phyloP scores from a whole-genome alignment of 768 basidiomycete species.

The Chalciporus pseudorubinellus region DNA sequence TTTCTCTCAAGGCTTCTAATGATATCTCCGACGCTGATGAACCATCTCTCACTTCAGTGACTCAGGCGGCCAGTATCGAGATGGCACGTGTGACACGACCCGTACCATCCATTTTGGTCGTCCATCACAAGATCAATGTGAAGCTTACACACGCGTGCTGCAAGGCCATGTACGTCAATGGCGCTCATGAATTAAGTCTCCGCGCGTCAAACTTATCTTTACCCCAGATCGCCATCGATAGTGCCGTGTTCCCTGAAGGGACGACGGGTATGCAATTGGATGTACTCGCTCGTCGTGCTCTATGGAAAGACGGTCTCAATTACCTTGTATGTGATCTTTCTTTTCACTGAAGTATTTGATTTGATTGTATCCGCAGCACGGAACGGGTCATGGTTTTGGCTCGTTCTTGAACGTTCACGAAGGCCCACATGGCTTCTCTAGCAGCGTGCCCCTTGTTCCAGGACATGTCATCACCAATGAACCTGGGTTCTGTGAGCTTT shows the following conservation, averaged over 20 bases:
- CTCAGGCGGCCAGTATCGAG: constrained; percentile 85
- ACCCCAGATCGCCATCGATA: constrained; percentile 83
- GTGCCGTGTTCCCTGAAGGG: constrained; percentile 86
- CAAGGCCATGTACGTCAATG: constrained; percentile 84
- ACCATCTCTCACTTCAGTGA: constrained; percentile 53
- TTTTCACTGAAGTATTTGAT: too few relatives aligned
- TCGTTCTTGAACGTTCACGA: constrained; percentile 85
- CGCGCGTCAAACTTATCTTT: constrained; percentile 17
- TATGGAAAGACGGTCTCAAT: constrained; percentile 85
- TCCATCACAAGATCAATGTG: constrained; percentile 78
- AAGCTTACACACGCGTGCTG: constrained; percentile 91
- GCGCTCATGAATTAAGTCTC: constrained; percentile 17
- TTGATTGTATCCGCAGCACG: constrained; percentile 55
- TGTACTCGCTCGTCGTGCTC: constrained; percentile 82
- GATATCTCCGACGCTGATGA: constrained; percentile 16
- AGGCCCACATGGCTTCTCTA: constrained; percentile 78
- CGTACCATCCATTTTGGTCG: constrained; percentile 84
- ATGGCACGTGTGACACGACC: constrained; percentile 87
- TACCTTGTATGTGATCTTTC: constrained; percentile 58
- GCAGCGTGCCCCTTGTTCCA: constrained; percentile 61
- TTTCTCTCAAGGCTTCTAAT: constrained; percentile 2
- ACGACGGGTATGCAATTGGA: constrained; percentile 82
- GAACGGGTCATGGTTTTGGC: constrained; percentile 89
- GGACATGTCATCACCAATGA: constrained; percentile 95
- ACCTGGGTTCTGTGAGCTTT: constrained; percentile 80